A percentile compares a stretch with the other conserved stretches of the same genome.
These are phyloP conservation scores for Geotrichum europaeum DNA, from an alignment of 1,139 yeast species.

Conservation along the genomic window DNA sequence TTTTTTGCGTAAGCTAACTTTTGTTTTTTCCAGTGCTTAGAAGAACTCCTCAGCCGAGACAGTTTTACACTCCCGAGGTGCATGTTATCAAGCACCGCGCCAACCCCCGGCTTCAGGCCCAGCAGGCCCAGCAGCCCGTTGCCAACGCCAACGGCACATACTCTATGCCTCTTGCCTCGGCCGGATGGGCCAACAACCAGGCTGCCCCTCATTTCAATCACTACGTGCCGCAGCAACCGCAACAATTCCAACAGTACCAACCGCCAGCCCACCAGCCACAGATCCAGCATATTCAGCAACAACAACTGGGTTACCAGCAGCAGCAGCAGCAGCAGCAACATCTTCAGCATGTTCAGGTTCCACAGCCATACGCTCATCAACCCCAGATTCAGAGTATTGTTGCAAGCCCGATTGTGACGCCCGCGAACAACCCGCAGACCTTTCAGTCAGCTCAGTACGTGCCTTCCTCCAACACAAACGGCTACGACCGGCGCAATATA, in stretches of 20 bases:
- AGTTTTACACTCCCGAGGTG: slow-evolving; percentile 19
- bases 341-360: background rate
- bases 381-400: slow-evolving; percentile 10
- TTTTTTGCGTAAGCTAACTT: background rate
- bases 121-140: background rate
- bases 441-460: slow-evolving; percentile 29
- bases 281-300: background rate
- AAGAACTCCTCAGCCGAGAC: slow-evolving; percentile 18
- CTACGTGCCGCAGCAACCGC: slow-evolving; percentile 9
- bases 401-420: slow-evolving; percentile 34
- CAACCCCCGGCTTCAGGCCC: slow-evolving; percentile 7
- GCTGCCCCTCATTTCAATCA: slow-evolving; percentile 6
- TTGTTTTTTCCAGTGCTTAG: slow-evolving; percentile 14
- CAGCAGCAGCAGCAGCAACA: slow-evolving; percentile 6
- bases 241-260: slow-evolving; percentile 7
- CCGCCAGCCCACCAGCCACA: background rate
- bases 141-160: background rate
- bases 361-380: slow-evolving; percentile 8
- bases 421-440: slow-evolving; percentile 32
- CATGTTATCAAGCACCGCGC: slow-evolving; percentile 14
- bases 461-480: slow-evolving; percentile 14
- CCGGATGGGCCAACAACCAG: slow-evolving; percentile 4
- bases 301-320: background rate
- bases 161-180: slow-evolving; percentile 2
- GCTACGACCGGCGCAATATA: slow-evolving; percentile 12